These are phyloP conservation scores for Mercurialis annua DNA, from an alignment of 345 rosid species.

Conservation along the genomic window DNA sequence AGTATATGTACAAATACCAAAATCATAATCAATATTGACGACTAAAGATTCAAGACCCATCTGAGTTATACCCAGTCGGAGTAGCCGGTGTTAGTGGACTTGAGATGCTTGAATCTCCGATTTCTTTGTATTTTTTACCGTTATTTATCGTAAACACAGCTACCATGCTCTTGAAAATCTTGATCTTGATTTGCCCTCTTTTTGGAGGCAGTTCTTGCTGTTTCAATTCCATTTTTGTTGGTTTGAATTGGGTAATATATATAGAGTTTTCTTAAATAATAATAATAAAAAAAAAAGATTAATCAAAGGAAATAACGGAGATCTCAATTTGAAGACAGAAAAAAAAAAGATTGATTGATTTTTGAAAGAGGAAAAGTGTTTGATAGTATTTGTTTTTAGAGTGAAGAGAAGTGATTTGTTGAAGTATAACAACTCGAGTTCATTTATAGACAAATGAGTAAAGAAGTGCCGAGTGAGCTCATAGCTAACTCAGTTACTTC, in stretches of 20 bases:
- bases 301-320: not conserved
- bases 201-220: constrained; percentile 14
- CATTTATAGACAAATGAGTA: not conserved
- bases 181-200: constrained; percentile 26
- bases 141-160: not conserved
- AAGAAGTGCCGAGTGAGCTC: not conserved
- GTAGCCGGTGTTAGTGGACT: constrained; percentile 10
- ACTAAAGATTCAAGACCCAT: not conserved
- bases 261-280: no score
- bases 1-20: no score
- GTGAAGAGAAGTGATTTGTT: not conserved
- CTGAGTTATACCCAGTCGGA: constrained; percentile 8
- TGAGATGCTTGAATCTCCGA: not conserved
- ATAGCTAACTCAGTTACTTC: not conserved
- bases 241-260: not conserved
- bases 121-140: not conserved
- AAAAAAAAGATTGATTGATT: not conserved
- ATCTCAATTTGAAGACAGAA: not conserved
- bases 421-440: not conserved
- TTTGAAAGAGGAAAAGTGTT: not conserved
- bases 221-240: constrained; percentile 15
- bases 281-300: not conserved
- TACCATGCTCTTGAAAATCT: constrained; percentile 12
- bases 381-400: no score
- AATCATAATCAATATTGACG: not conserved